A percentile compares a stretch with the other conserved stretches of the same genome.
These are phyloP conservation scores for Kwoniella shandongensis DNA, from an alignment of 768 basidiomycete genomes.

Conservation along the genomic window DNA sequence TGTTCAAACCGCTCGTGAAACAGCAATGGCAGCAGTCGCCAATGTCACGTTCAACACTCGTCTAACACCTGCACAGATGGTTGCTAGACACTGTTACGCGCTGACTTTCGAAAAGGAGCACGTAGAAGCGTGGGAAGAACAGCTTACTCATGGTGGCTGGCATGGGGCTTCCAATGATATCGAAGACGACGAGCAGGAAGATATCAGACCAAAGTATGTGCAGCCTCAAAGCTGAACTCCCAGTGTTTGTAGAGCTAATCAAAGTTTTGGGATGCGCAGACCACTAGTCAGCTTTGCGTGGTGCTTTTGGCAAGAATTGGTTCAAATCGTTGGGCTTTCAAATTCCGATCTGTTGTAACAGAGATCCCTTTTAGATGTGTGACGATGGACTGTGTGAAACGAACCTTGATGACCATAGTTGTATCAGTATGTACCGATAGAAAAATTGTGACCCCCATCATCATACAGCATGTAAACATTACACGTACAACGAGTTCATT, in stretches of 20 bases:
- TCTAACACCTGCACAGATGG: constrained; percentile 30
- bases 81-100: constrained; percentile 50
- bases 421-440: no score
- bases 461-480: no score
- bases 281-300: constrained; percentile 49
- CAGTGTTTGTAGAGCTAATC: neutral
- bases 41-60: constrained; percentile 24
- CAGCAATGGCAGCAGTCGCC: constrained; percentile 26
- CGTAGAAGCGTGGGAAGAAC: constrained; percentile 31
- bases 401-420: no score
- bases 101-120: constrained; percentile 44
- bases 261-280: constrained; percentile 9
- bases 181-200: constrained; percentile 25
- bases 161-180: constrained; percentile 12
- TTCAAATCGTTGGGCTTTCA: constrained; percentile 34
- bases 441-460: no score
- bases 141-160: constrained; percentile 18
- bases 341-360: no score
- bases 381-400: no score
- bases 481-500: no score
- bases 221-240: no score
- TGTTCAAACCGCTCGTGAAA: constrained; percentile 27
- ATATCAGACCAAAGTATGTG: constrained; percentile 35
- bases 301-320: constrained; percentile 45
- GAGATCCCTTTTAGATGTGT: no score